Evolutionary conservation across 352 stramenopile genomes (phyloP), one percentile per base, ranked within the genome.

Genomic region (Phytophthora brassicae): DNA sequence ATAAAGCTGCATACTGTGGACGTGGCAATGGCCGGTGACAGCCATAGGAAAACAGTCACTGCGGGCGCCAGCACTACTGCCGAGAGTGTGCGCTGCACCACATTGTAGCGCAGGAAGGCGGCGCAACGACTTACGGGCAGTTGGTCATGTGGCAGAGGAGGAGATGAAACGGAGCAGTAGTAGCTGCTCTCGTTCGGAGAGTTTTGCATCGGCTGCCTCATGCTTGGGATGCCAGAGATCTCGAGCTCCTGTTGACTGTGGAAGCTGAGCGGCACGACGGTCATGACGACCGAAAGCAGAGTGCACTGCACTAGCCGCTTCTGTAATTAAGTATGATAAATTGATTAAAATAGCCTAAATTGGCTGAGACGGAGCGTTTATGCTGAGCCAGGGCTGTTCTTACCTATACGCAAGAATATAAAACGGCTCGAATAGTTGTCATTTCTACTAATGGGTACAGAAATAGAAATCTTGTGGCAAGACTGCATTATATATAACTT

Each of bases 21-120:
- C 16, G 81, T 90, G 1, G 79, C 79, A 55, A 89, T 81, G 13
- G 75, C 79, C 0, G 81, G 81, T 24, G 81, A 90, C n/a, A 78
- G 49, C 81, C 81, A 88, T 16, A 93, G 69, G 41, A 91, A 90
- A n/a, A 87, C 49, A 2, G 81, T 93, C 43, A 93, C 76, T 6
- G 74, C 52, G 8, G 81, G 79, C 16, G 78, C 81, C 23, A 93
- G 63, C 17, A 93, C 66, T 1, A 60, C 57, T 7, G 81, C 79
- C 5, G 84, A 93, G 36, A 91, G 49, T 38, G 70, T 68, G 47
- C 84, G 84, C 64, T 93, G 84, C 56, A 88, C 77, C 28, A 62
- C 72, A 57, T 93, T 93, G 23, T 64, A 44, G 4, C 49, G 58
- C 8, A 79, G 55, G 53, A 79, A 79, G 20, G 46, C 23, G 13